Percentiles rank a stretch among this genome's conserved stretches.
phyloP scores from a whole-genome alignment of 495 filamentous ascomycete genomes.

The Hypoxylon fuscum region DNA sequence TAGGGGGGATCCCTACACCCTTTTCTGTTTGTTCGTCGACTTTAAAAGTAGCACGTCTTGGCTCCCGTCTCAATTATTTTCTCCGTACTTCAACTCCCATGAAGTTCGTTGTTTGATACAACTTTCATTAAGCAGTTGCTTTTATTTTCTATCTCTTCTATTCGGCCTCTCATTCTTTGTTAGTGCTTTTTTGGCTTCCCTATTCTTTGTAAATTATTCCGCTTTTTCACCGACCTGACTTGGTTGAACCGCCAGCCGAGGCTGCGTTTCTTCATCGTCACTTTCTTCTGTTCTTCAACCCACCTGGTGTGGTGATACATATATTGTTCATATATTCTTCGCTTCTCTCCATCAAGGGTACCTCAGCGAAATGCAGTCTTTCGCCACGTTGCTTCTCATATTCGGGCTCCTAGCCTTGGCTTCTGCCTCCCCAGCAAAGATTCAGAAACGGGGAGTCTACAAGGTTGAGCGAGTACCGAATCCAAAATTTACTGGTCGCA shows the following conservation, averaged over 20 bases:
- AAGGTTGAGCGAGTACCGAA: conserved; percentile 68
- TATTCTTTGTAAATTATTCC: conserved; percentile 28
- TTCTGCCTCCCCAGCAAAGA: conserved; percentile 49
- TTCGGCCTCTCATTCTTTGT: conserved; percentile 24
- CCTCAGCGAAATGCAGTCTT: conserved; percentile 48
- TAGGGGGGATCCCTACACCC: conserved; percentile 25
- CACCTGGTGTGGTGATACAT: conserved; percentile 40
- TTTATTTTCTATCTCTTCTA: conserved; percentile 23
- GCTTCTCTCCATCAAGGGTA: neutral
- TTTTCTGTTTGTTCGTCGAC: conserved; percentile 17
- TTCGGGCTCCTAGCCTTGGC: conserved; percentile 51
- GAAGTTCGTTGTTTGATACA: conserved; percentile 40
- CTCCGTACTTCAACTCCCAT: conserved; percentile 31
- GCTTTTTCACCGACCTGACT: too few species aligned
- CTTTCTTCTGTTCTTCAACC: conserved; percentile 16
- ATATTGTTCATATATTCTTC: conserved; percentile 17
- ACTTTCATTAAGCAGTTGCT: conserved; percentile 33
- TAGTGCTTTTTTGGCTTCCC: conserved; percentile 19
- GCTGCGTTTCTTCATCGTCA: conserved; percentile 18
- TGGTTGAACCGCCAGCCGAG: conserved; percentile 10
- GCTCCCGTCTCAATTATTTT: conserved; percentile 25
- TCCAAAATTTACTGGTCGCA: conserved; percentile 55
- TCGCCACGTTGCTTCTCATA: conserved; percentile 47
- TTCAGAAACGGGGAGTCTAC: conserved; percentile 61
- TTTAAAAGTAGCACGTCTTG: conserved; percentile 39